Evolutionary conservation across 345 rosid species (phyloP).

Genomic region (Linum usitatissimum): DNA sequence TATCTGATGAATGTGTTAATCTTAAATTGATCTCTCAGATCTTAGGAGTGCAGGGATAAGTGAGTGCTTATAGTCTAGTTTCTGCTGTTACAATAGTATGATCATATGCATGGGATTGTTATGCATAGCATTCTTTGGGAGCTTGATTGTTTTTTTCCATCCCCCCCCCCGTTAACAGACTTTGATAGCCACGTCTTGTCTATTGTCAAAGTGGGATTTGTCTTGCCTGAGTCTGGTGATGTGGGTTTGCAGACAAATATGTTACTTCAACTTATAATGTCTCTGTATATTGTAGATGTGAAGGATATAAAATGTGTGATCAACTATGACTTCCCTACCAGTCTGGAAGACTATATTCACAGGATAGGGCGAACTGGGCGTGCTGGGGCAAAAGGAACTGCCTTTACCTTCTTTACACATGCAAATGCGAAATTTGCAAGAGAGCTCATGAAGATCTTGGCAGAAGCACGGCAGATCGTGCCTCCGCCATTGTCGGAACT

Average conservation of each 20-base stretch:
- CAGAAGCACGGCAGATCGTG: constrained; percentile 81
- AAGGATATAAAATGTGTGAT: constrained; percentile 98
- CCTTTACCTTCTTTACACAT: constrained; percentile 73
- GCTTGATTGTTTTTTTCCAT: neutral
- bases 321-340: constrained; percentile 89
- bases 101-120: neutral
- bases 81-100: neutral
- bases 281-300: constrained; percentile 57
- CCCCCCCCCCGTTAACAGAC: constrained; percentile 3
- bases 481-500: constrained; percentile 54
- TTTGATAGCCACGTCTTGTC: too few relatives aligned
- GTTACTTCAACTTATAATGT: neutral
- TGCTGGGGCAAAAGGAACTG: constrained; percentile 94
- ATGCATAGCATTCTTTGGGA: neutral
- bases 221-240: too few relatives aligned
- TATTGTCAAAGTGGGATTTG: too few relatives aligned
- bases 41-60: constrained; percentile 93
- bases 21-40: constrained; percentile 53
- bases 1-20: constrained; percentile 68
- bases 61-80: constrained; percentile 20
- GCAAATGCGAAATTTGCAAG: constrained; percentile 76
- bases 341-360: constrained; percentile 88
- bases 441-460: constrained; percentile 76
- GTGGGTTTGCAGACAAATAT: too few relatives aligned
- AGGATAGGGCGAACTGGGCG: constrained; percentile 98